Evolutionary conservation across 768 basidiomycete genomes (phyloP), one percentile per base, ranked within the genome.

Genomic region (Goffeauzyma gilvescens): DNA sequence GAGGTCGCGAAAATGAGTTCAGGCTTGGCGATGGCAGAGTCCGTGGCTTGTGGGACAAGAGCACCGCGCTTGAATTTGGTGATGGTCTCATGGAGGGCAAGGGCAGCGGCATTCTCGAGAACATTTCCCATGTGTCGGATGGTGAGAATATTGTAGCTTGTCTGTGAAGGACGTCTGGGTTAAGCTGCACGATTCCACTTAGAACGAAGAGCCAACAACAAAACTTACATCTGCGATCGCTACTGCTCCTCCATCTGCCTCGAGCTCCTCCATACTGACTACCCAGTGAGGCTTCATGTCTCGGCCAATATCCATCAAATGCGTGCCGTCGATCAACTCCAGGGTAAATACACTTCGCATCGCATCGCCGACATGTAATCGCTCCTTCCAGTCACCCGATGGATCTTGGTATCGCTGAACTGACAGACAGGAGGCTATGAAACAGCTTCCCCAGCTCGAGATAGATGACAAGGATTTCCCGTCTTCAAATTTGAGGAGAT

Each of bases 251-350:
- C 59, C 59, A 5, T 48, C 51, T 37, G 58, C 59, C 10, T 33
- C 37, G 5, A 63, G 27, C 15, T 51, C 47, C 28, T 56, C 53
- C 55, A 63, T 51, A 0, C 50, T 50, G 5, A 51, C 41, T 2
- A 60, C 58, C 32, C 50, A 42, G 41, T 63, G 57, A n/a, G 59
- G 57, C 5, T 53, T 58, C 49, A 59, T 44, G 49, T 63, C 59
- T 37, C 56, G 50, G 15, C 52, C 50, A 41, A 59, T 58, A 12
- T 50, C 52, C 25, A 41, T 40, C 2, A 63, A 42, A 20, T 48
- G 38, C 7, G 57, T 58, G 20, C 35, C 46, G 1, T 44, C 41
- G 34, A 57, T 54, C 10, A 55, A 39, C 14, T 53, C 51, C 3
- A 63, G 50, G 2, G 51, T 50, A 33, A 55, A 59, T 7, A 63